A percentile compares a stretch with the other conserved stretches of the same genome.
These are phyloP conservation scores for Evernia prunastri DNA, from an alignment of 495 filamentous ascomycete species.

Conservation along the genomic window DNA sequence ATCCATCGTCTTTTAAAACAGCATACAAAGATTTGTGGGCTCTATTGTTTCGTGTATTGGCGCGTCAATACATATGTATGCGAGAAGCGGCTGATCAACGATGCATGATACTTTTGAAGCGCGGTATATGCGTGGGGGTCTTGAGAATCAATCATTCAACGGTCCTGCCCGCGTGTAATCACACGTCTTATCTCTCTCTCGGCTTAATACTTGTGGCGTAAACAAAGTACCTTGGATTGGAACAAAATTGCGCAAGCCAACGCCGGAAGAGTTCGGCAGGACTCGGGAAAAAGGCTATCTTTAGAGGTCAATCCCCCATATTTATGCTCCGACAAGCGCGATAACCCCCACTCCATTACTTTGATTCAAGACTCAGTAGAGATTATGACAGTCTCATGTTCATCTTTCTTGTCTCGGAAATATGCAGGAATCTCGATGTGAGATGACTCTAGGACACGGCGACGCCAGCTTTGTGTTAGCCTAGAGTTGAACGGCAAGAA, in stretches of 20 bases:
- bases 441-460: not conserved
- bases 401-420: not conserved
- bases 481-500: not conserved
- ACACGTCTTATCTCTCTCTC: not conserved
- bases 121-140: conserved; percentile 12
- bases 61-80: conserved; percentile 9
- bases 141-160: not conserved
- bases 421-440: not conserved
- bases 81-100: conserved; percentile 12
- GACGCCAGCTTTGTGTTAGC: not conserved
- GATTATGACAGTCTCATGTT: not conserved
- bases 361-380: not conserved
- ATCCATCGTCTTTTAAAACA: not conserved
- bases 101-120: conserved; percentile 8
- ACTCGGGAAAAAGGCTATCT: not conserved
- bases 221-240: not conserved
- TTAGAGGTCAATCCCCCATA: not conserved
- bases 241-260: not conserved
- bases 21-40: not conserved
- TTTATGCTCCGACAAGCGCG: conserved; percentile 5
- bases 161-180: not conserved
- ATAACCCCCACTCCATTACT: not conserved
- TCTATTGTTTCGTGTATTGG: conserved; percentile 6
- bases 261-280: not conserved
- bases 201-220: not conserved